Evolutionary conservation across 176 grass and related monocot genomes (phyloP), one percentile per base, ranked within the genome.

Genomic region (Echinochloa phyllopogon): DNA sequence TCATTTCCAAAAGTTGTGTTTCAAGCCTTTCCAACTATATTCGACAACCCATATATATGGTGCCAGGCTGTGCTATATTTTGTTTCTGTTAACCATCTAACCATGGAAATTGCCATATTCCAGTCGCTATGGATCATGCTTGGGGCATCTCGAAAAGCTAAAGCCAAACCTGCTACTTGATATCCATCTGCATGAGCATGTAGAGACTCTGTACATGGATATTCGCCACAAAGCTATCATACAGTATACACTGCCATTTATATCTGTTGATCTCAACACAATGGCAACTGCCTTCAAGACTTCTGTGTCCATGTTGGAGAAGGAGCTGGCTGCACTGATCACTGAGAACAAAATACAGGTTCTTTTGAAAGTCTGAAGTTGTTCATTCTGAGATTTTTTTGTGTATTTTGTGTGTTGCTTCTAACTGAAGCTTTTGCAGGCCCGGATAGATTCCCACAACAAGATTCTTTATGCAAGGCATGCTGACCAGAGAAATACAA

Each of bases 381-480:
- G 13, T 10, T 10, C 53, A 15, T 4, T 6, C 4, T 21, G 43
- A 10, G 10, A 38, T 71, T 68, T 57, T 68, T 57, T 4, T 78
- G 20, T 8, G 41, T 24, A 41, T 87, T 17, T 69, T 59, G 13
- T 82, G 2, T n/a, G 5, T 10, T 79, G 55, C 18, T 86, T 75
- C 2, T 82, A 70, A 43, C 8, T 79, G 38, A 57, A 80, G 60
- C 25, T 48, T 87, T 37, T 88, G 84, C 83, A 99, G 97, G 97
- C 97, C 12, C 87, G 97, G 41, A 96, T 99, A 86, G 97, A 99
- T 77, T 96, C 97, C 42, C 97, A 99, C 85, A 99, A 99, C 86
- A 99, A 99, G 89, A 95, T 95, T 74, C 93, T 95, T 57, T 95
- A 92, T 4, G 93, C 93, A 52, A 92, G 90, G 66, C 93, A 95